Evolutionary conservation across 768 basidiomycete genomes (phyloP).

Genomic region (Cyclocybe aegerita): DNA sequence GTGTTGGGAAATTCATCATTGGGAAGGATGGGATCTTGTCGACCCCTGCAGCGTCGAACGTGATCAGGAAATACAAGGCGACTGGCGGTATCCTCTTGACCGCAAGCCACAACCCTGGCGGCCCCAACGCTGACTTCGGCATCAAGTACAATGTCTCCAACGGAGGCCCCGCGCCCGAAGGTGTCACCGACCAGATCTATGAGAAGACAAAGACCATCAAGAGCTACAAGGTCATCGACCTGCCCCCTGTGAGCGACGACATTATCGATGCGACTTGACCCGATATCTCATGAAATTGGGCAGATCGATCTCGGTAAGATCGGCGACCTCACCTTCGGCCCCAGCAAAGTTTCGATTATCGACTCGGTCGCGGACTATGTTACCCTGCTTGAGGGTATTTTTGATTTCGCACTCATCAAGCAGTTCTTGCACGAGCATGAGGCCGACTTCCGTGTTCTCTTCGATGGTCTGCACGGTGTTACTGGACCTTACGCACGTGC

Average conservation of each 20-base stretch:
- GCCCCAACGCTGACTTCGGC: constrained; percentile 97
- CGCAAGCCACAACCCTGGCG: constrained; percentile 97
- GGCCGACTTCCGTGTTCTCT: constrained; percentile 79
- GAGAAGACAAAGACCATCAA: constrained; percentile 86
- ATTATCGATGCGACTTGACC: constrained; percentile 6
- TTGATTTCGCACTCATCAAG: constrained; percentile 93
- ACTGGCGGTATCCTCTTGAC: constrained; percentile 96
- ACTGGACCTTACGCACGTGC: constrained; percentile 95
- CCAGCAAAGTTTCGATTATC: constrained; percentile 84
- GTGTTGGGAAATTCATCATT: constrained; percentile 88
- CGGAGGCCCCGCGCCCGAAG: constrained; percentile 96
- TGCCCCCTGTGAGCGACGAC: constrained; percentile 56
- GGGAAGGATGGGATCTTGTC: constrained; percentile 92
- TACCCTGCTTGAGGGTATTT: constrained; percentile 80
- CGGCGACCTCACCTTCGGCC: constrained; percentile 79
- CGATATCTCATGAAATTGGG: background rate
- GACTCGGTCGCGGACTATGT: constrained; percentile 93
- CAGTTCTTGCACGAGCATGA: constrained; percentile 74
- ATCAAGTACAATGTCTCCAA: constrained; percentile 99
- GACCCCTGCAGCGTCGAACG: constrained; percentile 94
- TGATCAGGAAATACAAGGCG: constrained; percentile 95
- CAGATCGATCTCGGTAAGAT: constrained; percentile 85
- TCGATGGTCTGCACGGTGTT: constrained; percentile 95
- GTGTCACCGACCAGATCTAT: constrained; percentile 93
- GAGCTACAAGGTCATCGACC: constrained; percentile 83